Base-by-base conservation (phyloP, 1,284 basidiomycete species). In the Cutaneotrichosporon cyanovorans region DNA sequence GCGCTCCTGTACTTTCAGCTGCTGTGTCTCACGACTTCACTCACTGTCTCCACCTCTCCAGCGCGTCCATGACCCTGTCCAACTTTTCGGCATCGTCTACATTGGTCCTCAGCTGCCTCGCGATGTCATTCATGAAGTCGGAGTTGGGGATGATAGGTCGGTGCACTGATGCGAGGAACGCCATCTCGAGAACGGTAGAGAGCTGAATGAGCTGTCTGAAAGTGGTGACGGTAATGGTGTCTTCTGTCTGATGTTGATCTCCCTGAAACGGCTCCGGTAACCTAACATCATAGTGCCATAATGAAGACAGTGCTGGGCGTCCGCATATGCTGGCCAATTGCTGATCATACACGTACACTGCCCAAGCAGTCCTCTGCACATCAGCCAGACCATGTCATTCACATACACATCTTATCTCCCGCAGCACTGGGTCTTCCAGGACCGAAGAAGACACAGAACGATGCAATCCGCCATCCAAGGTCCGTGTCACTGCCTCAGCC, bases 321-420 rank as follows among this genome's bases (percentile, higher is more conserved):
- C 53, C 53, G 19, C 50, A 52, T 18, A 56, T 40, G 4, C 50
- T 42, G 1, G 50, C 35, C 2, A 56, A 36, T 25, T 56, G 53
- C 35, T 56, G 46, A 30, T 56, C 53, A 40, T 47, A 47, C 1
- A 33, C 34, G 35, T 51, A 51, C n/a, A 51, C 42, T 6, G 50
- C 46, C 50, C 50, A 52, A 1, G 46, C 46, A 0, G 46, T 48
- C 8, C 50, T 46, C 50, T 52, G 40, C 4, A 21, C n/a, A 4
- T 34, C 34, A 40, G 21, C 2, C 9, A 9, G 1, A 14, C 6
- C 3, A 9, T 9, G 2, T 4, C 10, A 15, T 7, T 1, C 6
- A 28, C 37, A 8, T 22, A 52, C 50, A 5, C 42, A 42, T 25
- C 50, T 39, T 3, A 52, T 37, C 23, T 52, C 50, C 12, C 50